phyloP scores from a whole-genome alignment of 2,329 filamentous ascomycete genomes.

The Penicillium sp. region DNA sequence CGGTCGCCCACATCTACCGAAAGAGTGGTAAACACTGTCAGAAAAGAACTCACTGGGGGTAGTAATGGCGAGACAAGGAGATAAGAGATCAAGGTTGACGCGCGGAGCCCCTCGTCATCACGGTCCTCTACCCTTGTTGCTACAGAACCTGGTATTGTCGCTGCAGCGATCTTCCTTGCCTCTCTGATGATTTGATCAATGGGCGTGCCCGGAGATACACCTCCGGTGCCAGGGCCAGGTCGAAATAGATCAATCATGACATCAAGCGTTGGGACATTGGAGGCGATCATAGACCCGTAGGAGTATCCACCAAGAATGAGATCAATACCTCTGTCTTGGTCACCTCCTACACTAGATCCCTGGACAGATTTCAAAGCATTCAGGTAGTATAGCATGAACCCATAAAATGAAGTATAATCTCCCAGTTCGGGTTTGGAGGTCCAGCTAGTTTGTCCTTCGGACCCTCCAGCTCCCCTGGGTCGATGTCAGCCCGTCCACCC shows the following conservation, averaged over 20 bases:
- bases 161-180: constrained; percentile 66
- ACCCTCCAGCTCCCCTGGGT: constrained; percentile 72
- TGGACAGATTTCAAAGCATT: constrained; percentile 52
- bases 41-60: constrained; percentile 57
- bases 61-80: constrained; percentile 68
- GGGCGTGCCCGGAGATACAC: constrained; percentile 51
- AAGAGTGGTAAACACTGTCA: constrained; percentile 59
- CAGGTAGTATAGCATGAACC: constrained; percentile 74
- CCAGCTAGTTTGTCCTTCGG: constrained; percentile 82
- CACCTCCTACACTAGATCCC: background rate
- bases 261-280: constrained; percentile 62
- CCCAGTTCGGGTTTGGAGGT: constrained; percentile 74
- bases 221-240: constrained; percentile 33
- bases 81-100: constrained; percentile 38
- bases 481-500: background rate
- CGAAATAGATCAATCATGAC: constrained; percentile 63
- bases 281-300: constrained; percentile 82
- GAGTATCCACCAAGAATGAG: constrained; percentile 79
- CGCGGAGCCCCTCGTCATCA: constrained; percentile 3
- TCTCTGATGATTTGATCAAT: constrained; percentile 69
- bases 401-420: constrained; percentile 82
- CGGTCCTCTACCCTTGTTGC: constrained; percentile 4
- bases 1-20: constrained; percentile 33
- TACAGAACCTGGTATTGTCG: constrained; percentile 55
- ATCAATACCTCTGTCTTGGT: constrained; percentile 19